Evolutionary conservation across 1,139 yeast species (phyloP).

Genomic region (Lodderomyces oxycetoniae): DNA sequence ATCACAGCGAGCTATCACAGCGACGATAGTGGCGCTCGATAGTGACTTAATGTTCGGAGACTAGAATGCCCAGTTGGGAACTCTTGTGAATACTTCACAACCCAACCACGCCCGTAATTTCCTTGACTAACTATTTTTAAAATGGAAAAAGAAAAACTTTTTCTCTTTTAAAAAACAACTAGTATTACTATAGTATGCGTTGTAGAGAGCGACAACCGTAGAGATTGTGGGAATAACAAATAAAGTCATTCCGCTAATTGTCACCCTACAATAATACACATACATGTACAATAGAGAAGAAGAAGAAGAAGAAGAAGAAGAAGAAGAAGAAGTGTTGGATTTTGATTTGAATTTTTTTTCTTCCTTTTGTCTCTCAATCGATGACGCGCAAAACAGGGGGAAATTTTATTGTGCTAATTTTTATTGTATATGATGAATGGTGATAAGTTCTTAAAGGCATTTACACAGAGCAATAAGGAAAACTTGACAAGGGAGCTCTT

Average conservation of each 20-base stretch:
- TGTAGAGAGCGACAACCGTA: constrained; percentile 50
- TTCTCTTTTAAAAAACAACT: no score
- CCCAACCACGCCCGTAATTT: constrained; percentile 37
- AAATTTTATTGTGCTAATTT: neutral
- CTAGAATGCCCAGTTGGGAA: constrained; percentile 43
- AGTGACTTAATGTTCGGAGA: constrained; percentile 35
- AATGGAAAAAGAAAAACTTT: neutral
- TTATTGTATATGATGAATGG: no score
- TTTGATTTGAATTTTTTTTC: constrained; percentile 3
- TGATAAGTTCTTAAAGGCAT: no score
- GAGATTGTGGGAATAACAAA: constrained; percentile 17
- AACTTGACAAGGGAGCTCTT: no score
- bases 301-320: constrained; percentile 9
- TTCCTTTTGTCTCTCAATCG: neutral
- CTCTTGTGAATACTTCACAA: constrained; percentile 8
- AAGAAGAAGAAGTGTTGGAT: constrained; percentile 4
- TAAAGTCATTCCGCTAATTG: constrained; percentile 21
- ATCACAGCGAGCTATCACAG: no score
- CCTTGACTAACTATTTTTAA: constrained; percentile 34
- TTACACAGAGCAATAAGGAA: no score
- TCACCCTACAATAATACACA: constrained; percentile 54
- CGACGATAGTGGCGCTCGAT: no score
- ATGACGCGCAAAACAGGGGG: neutral
- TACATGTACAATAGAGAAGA: constrained; percentile 43
- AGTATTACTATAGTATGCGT: constrained; percentile 47